A percentile compares a stretch with the other conserved stretches of the same genome.
Evolutionary conservation across 2,329 filamentous ascomycete genomes (phyloP).

Genomic region (Botrytis deweyae): DNA sequence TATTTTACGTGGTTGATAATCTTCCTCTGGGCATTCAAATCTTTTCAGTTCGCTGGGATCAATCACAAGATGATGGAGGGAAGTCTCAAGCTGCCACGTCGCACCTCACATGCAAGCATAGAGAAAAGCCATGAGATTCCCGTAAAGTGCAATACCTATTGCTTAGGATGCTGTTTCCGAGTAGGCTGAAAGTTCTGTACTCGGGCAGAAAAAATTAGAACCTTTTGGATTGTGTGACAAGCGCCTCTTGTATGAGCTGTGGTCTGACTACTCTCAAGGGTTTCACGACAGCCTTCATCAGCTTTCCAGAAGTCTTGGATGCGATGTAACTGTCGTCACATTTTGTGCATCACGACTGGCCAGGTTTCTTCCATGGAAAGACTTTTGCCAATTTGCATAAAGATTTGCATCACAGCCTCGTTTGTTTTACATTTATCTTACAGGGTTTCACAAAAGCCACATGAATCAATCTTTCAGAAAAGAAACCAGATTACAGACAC

Average conservation of each 20-base stretch:
- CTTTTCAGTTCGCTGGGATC: background rate
- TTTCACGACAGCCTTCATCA: slow-evolving; percentile 12
- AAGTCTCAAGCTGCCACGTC: background rate
- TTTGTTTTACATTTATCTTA: background rate
- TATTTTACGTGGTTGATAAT: background rate
- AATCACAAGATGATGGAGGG: background rate
- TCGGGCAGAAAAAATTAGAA: background rate
- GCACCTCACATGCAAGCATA: background rate
- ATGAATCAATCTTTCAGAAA: background rate
- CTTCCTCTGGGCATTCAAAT: background rate
- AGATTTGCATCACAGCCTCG: slow-evolving; percentile 2
- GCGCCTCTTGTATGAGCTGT: background rate
- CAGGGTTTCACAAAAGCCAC: background rate
- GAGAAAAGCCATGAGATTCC: background rate
- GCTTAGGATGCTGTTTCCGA: background rate
- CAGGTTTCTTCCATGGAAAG: background rate
- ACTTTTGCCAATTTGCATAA: background rate
- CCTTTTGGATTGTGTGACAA: background rate
- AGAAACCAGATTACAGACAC: background rate
- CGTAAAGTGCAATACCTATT: background rate
- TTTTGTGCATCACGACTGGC: background rate
- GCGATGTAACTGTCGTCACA: background rate
- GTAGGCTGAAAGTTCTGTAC: slow-evolving; percentile 3
- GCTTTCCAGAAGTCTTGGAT: slow-evolving; percentile 17
- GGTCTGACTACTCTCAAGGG: background rate